Base-by-base conservation (phyloP, 2,329 filamentous ascomycete species). In the Phoma sp. region DNA sequence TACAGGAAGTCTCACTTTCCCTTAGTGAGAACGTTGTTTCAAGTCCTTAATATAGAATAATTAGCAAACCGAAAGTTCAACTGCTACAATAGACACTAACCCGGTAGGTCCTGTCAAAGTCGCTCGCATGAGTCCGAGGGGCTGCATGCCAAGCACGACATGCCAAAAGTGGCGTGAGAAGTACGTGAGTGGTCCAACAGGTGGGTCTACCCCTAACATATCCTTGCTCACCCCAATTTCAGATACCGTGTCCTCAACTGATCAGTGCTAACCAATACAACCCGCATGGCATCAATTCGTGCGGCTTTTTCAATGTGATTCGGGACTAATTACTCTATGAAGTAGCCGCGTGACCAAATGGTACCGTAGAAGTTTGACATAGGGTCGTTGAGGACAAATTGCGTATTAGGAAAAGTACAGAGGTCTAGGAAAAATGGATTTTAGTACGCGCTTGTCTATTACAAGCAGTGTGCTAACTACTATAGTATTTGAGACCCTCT, bases 391-490 rank as follows among this genome's bases (percentile, higher is more conserved):
- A 46, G 36, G 27, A 52, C 49, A 36, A 35, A 46, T 46, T 31
- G 43, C 37, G 43, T 47, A 53, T 53, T 38, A 55, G 27, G 33
- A 40, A 49, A 45, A 44, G 45, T 44, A 50, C 45, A 36, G 17
- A 17, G 17, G 17, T 31, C 19, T 45, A 50, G 50, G 45, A 49
- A 36, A 41, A 39, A 35, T 45, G 39, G 39, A 50, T 45, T 27
- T 45, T 44, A 49, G 51, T 48, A 44, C 1, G 51, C 51, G 44
- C 51, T 49, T 48, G 31, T 55, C 44, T 55, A n/a, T 40, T 55
- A 55, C 33, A 33, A 41, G 51, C 45, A 31, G 35, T 40, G 50
- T 31, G 50, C 45, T 45, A 55, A 55, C 51, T 55, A 55, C 51
- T 45, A 40, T 40, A 29, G 45, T 45, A 43, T 43, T 25, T 45